Evolutionary conservation across 495 filamentous ascomycete genomes (phyloP).

Genomic region (Penicillium riverlandense): DNA sequence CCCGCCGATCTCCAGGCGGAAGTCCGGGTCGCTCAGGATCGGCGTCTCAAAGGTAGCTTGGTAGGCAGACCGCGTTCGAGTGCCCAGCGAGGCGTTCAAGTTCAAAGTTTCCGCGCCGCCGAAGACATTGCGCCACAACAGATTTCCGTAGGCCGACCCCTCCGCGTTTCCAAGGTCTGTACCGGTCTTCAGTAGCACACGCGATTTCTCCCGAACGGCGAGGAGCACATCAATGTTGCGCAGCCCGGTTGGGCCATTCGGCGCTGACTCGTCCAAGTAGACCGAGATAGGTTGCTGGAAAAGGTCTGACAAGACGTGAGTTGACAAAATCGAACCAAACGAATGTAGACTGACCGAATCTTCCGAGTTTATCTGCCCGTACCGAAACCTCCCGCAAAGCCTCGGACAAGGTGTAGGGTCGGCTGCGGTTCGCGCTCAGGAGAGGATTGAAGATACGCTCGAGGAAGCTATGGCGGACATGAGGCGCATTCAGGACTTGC

Average conservation of each 20-base stretch:
- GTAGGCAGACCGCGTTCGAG: slow-evolving; percentile 83
- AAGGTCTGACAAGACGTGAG: slow-evolving; percentile 52
- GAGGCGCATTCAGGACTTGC: slow-evolving; percentile 65
- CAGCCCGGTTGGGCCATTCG: slow-evolving; percentile 43
- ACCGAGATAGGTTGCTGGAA: slow-evolving; percentile 78
- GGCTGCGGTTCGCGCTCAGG: slow-evolving; percentile 57
- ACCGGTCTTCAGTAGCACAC: slow-evolving; percentile 78
- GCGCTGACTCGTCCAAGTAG: slow-evolving; percentile 66
- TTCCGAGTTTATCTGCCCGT: slow-evolving; percentile 65
- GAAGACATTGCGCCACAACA: slow-evolving; percentile 82
- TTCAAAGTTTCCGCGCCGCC: slow-evolving; percentile 88
- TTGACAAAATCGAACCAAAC: background rate
- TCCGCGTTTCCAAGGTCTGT: slow-evolving; percentile 89
- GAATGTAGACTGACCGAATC: slow-evolving; percentile 56
- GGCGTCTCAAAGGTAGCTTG: slow-evolving; percentile 76
- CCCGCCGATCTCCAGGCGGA: slow-evolving; percentile 66
- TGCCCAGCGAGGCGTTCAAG: slow-evolving; percentile 78
- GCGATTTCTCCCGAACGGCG: slow-evolving; percentile 67
- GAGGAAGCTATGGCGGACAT: slow-evolving; percentile 76
- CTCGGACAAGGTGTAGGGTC: slow-evolving; percentile 67
- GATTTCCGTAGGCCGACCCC: slow-evolving; percentile 81
- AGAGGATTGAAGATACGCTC: slow-evolving; percentile 71
- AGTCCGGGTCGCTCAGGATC: slow-evolving; percentile 71
- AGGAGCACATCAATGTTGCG: slow-evolving; percentile 76
- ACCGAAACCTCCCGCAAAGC: slow-evolving; percentile 61